A percentile compares a stretch with the other conserved stretches of the same genome.
Conservation (phyloP, 371 early-diverging fungal species). For the Rhizomucor pusillus region DNA sequence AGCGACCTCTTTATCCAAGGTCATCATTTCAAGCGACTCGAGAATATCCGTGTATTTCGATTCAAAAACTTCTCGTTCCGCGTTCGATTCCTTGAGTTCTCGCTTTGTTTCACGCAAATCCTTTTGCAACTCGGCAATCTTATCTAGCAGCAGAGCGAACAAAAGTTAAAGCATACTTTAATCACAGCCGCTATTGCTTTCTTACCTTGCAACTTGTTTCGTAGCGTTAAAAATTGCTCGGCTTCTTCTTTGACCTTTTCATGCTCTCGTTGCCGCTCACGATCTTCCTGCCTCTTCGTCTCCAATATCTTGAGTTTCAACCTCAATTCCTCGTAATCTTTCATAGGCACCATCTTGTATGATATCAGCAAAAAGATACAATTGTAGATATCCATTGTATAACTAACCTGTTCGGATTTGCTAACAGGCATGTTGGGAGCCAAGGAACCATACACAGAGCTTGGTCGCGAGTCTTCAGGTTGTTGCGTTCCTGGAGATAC, state of each 20-base stretch:
- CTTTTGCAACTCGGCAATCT: slow-evolving; percentile 68
- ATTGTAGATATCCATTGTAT: slow-evolving; percentile 1
- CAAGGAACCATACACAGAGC: slow-evolving; percentile 34
- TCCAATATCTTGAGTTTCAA: slow-evolving; percentile 79
- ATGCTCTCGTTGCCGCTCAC: slow-evolving; percentile 67
- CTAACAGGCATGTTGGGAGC: slow-evolving; percentile 29
- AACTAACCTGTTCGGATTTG: slow-evolving; percentile 33
- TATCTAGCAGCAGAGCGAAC: slow-evolving; percentile 43
- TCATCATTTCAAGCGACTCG: slow-evolving; percentile 81
- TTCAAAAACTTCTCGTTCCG: slow-evolving; percentile 67
- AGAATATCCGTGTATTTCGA: slow-evolving; percentile 66
- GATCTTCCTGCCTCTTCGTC: slow-evolving; percentile 78
- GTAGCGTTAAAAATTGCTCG: slow-evolving; percentile 63
- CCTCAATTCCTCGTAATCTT: slow-evolving; percentile 83
- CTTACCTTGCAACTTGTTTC: slow-evolving; percentile 68
- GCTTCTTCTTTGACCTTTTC: slow-evolving; percentile 76
- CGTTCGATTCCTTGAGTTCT: slow-evolving; percentile 49
- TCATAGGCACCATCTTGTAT: slow-evolving; percentile 48
- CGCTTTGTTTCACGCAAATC: slow-evolving; percentile 67
- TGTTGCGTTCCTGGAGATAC: no score
- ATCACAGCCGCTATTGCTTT: not conserved
- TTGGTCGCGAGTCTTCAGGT: slow-evolving; percentile 16
- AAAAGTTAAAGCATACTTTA: no score
- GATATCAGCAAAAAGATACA: no score
- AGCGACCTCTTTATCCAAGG: slow-evolving; percentile 90